Conservation (phyloP, 2,329 filamentous ascomycete species). For the Ilyonectria mors-panacis region DNA sequence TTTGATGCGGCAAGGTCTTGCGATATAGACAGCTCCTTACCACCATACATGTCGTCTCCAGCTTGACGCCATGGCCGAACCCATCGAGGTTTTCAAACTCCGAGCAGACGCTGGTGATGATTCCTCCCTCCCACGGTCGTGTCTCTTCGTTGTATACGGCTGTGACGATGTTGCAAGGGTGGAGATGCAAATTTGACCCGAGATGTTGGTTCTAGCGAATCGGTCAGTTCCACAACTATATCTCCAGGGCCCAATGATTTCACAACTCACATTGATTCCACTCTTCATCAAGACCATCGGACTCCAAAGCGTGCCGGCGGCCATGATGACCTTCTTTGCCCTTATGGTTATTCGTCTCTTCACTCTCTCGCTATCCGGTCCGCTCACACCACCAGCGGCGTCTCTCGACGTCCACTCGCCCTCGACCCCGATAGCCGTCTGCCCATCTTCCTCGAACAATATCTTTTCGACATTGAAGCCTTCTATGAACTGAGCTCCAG, state of each 20-base stretch:
- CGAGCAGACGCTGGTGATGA: constrained; percentile 83
- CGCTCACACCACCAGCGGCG: constrained; percentile 69
- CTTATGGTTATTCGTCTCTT: constrained; percentile 78
- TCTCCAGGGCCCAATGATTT: constrained; percentile 9
- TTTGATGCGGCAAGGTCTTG: constrained; percentile 15
- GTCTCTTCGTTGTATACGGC: constrained; percentile 80
- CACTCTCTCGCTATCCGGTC: constrained; percentile 61
- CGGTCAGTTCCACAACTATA: constrained; percentile 38
- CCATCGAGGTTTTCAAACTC: constrained; percentile 87
- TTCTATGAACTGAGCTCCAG: constrained; percentile 87
- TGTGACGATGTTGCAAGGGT: constrained; percentile 75
- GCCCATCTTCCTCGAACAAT: constrained; percentile 73
- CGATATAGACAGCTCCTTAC: constrained; percentile 53
- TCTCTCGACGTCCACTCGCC: constrained; percentile 85
- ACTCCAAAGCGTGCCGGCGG: constrained; percentile 81
- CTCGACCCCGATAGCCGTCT: constrained; percentile 77
- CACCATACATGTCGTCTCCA: constrained; percentile 83
- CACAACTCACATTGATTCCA: constrained; percentile 73
- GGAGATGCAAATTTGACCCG: constrained; percentile 85
- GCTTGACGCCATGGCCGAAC: constrained; percentile 84
- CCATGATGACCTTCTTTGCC: constrained; percentile 86
- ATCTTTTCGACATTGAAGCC: constrained; percentile 82
- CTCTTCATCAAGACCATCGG: constrained; percentile 84
- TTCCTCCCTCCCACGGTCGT: constrained; percentile 80
- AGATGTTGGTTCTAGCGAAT: constrained; percentile 80